Conservation (phyloP, 2,329 filamentous ascomycete genomes). For the Podosphaera leucotricha region DNA sequence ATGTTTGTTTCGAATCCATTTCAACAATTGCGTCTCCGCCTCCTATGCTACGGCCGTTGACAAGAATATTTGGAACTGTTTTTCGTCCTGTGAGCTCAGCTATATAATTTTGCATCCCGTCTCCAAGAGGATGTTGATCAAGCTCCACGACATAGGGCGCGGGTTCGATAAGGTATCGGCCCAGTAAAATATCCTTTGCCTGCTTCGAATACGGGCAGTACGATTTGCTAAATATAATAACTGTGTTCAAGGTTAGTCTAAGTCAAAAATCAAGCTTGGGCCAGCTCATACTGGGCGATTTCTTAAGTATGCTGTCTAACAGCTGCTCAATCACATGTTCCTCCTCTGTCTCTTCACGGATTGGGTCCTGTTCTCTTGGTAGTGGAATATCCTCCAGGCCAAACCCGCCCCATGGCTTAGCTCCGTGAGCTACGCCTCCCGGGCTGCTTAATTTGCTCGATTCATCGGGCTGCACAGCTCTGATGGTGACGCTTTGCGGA, state of each 20-base stretch:
- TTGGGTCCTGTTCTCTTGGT: constrained; percentile 13
- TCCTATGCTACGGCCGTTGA: constrained; percentile 73
- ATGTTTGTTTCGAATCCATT: constrained; percentile 39
- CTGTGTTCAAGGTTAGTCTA: constrained; percentile 20
- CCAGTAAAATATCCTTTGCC: constrained; percentile 65
- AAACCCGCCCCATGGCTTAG: constrained; percentile 17
- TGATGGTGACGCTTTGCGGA: constrained; percentile 42
- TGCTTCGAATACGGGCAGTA: constrained; percentile 73
- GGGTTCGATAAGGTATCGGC: constrained; percentile 65
- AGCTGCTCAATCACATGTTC: constrained; percentile 44
- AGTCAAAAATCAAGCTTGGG: background rate
- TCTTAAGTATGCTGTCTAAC: constrained; percentile 59
- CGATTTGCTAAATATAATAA: constrained; percentile 89
- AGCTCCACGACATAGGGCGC: constrained; percentile 75
- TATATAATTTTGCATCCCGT: constrained; percentile 47
- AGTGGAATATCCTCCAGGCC: constrained; percentile 26
- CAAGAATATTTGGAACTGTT: constrained; percentile 80
- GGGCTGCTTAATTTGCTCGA: constrained; percentile 30
- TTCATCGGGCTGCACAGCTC: constrained; percentile 36
- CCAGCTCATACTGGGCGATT: constrained; percentile 45
- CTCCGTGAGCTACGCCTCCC: constrained; percentile 15
- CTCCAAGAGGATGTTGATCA: constrained; percentile 55
- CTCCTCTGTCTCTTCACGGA: constrained; percentile 27
- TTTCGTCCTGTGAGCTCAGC: constrained; percentile 49
- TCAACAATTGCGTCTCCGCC: constrained; percentile 68